phyloP scores from a whole-genome alignment of 192 early-diverging fungal species.

The Podila epicladia region DNA sequence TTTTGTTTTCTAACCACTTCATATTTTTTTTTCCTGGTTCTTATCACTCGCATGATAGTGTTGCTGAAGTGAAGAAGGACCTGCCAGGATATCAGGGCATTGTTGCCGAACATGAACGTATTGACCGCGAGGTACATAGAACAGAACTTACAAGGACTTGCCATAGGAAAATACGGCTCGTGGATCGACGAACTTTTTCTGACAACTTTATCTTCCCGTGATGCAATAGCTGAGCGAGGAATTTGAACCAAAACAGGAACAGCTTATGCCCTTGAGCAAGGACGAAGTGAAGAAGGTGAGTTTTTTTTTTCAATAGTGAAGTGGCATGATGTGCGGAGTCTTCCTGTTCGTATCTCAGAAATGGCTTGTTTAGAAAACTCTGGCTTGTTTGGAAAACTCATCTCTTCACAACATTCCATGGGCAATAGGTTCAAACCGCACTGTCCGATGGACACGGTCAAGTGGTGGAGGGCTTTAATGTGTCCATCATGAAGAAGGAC shows the following conservation, averaged over 20 bases:
- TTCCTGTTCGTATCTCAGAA: not conserved
- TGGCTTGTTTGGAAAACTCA: not conserved
- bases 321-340: not conserved
- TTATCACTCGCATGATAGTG: not conserved
- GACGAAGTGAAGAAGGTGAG: slow-evolving; percentile 23
- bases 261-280: slow-evolving; percentile 10
- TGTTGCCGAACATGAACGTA: slow-evolving; percentile 27
- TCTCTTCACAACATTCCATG: not conserved
- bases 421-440: slow-evolving; percentile 10
- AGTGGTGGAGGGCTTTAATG: slow-evolving; percentile 66
- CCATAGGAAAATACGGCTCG: not conserved
- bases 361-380: not conserved
- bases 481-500: slow-evolving; percentile 69
- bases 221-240: slow-evolving; percentile 12
- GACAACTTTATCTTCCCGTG: not conserved
- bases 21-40: not conserved
- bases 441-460: slow-evolving; percentile 20
- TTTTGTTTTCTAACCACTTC: not conserved
- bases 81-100: slow-evolving; percentile 15
- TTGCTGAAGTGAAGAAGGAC: slow-evolving; percentile 21
- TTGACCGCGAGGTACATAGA: slow-evolving; percentile 26
- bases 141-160: not conserved
- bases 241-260: not conserved
- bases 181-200: not conserved
- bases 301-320: too few species aligned